phyloP scores from a whole-genome alignment of 108 stramenopile genomes.

The Nitzschia inconspicua region DNA sequence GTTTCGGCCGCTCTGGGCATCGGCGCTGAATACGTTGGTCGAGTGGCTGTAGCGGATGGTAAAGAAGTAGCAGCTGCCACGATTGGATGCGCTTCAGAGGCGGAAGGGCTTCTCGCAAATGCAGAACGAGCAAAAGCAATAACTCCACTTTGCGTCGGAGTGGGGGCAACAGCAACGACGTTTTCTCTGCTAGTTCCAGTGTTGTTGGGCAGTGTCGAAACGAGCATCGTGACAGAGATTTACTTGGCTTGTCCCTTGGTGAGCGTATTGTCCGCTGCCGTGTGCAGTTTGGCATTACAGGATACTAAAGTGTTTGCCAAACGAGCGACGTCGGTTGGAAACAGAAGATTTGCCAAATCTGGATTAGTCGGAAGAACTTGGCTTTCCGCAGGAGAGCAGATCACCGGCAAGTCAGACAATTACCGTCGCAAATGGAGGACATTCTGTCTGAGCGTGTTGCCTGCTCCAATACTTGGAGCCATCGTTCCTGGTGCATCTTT shows the following conservation, averaged over 20 bases:
- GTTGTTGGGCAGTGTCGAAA: constrained; percentile 42
- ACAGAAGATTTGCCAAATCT: constrained; percentile 77
- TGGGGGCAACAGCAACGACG: constrained; percentile 77
- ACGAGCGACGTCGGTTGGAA: constrained; percentile 78
- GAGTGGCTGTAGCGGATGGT: constrained; percentile 85
- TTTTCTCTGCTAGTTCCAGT: constrained; percentile 73
- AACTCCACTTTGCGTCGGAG: constrained; percentile 86
- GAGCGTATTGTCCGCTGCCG: constrained; percentile 63
- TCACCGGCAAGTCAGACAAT: constrained; percentile 45
- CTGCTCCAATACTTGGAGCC: constrained; percentile 74
- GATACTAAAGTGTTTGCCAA: constrained; percentile 53
- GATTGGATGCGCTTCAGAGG: constrained; percentile 87
- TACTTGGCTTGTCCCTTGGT: constrained; percentile 77
- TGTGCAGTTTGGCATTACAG: constrained; percentile 65
- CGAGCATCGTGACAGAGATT: constrained; percentile 55
- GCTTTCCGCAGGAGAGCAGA: constrained; percentile 65
- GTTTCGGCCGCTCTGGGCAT: constrained; percentile 84
- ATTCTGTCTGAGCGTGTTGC: constrained; percentile 63
- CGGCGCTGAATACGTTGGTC: constrained; percentile 84
- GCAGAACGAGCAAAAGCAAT: constrained; percentile 88
- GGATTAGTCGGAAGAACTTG: constrained; percentile 80
- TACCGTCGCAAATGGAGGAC: constrained; percentile 55
- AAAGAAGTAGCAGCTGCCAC: constrained; percentile 88
- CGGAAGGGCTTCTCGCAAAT: constrained; percentile 80
- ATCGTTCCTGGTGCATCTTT: constrained; percentile 68